A percentile compares a stretch with the other conserved stretches of the same genome.
Conservation (phyloP, 192 early-diverging fungal species). For the Glomus cerebriforme region DNA sequence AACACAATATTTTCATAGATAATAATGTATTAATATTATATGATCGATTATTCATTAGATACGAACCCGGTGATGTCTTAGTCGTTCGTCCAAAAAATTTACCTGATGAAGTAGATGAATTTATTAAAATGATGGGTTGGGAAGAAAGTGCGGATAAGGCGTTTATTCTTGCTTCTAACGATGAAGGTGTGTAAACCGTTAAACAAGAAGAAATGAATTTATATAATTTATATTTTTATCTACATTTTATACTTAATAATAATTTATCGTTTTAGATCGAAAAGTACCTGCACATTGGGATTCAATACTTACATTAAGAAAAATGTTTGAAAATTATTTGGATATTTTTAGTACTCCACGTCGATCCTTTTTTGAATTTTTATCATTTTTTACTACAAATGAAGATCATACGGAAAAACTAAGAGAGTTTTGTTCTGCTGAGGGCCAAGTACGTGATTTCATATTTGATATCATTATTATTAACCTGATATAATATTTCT, state of each 20-base stretch:
- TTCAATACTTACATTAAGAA: constrained; percentile 65
- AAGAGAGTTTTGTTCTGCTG: constrained; percentile 72
- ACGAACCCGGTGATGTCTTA: constrained; percentile 82
- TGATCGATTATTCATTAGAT: constrained; percentile 36
- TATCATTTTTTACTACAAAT: constrained; percentile 75
- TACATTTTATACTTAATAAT: not conserved
- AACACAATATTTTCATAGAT: constrained; percentile 11
- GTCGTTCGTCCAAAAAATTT: constrained; percentile 76
- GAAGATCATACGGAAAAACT: constrained; percentile 77
- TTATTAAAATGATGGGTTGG: constrained; percentile 76
- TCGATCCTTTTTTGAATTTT: constrained; percentile 88
- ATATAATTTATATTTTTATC: not conserved
- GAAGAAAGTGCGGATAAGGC: constrained; percentile 61
- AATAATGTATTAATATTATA: not conserved
- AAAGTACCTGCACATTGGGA: constrained; percentile 55
- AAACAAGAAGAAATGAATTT: too few species aligned
- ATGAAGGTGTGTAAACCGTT: constrained; percentile 43
- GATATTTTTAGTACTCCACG: constrained; percentile 87
- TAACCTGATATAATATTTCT: not conserved
- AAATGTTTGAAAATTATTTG: constrained; percentile 73
- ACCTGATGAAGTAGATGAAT: constrained; percentile 63
- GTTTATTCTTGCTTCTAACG: constrained; percentile 52
- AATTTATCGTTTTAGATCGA: constrained; percentile 40
- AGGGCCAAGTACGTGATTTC: constrained; percentile 63
- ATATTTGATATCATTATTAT: not conserved